Percentiles rank a stretch among this genome's conserved stretches.
phyloP scores from a whole-genome alignment of 2,329 filamentous ascomycete genomes.

The Aspergillus amoenus region DNA sequence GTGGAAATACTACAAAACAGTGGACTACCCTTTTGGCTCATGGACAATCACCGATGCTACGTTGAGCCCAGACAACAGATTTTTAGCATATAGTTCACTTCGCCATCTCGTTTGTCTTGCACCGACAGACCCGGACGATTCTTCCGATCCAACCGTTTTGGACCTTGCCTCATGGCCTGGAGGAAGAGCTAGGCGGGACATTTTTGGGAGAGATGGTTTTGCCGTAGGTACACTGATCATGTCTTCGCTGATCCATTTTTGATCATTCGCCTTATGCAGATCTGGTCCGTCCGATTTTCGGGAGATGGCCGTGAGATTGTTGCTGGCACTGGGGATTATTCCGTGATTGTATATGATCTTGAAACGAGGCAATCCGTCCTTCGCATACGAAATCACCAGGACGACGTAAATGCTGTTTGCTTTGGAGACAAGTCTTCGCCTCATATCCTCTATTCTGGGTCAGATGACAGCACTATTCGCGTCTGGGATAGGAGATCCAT shows the following conservation, averaged over 20 bases:
- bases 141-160: slow-evolving; percentile 75
- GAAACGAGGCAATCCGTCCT: slow-evolving; percentile 75
- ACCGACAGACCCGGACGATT: slow-evolving; percentile 79
- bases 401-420: slow-evolving; percentile 96
- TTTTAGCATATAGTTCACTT: slow-evolving; percentile 89
- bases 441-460: slow-evolving; percentile 93
- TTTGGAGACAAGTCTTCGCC: slow-evolving; percentile 87
- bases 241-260: slow-evolving; percentile 11
- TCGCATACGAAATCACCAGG: slow-evolving; percentile 71
- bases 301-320: slow-evolving; percentile 89
- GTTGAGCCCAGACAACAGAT: slow-evolving; percentile 86
- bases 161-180: slow-evolving; percentile 62
- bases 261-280: slow-evolving; percentile 41
- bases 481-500: slow-evolving; percentile 87
- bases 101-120: slow-evolving; percentile 80
- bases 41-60: slow-evolving; percentile 97
- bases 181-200: slow-evolving; percentile 36
- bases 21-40: slow-evolving; percentile 77
- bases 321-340: slow-evolving; percentile 76
- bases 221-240: slow-evolving; percentile 36
- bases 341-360: slow-evolving; percentile 89
- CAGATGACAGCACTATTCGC: slow-evolving; percentile 89
- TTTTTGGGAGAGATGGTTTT: slow-evolving; percentile 39
- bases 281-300: slow-evolving; percentile 91
- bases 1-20: slow-evolving; percentile 95